A percentile compares a stretch with the other conserved stretches of the same genome.
phyloP scores from a whole-genome alignment of 345 rosid genomes.

The Ceriops zippeliana region DNA sequence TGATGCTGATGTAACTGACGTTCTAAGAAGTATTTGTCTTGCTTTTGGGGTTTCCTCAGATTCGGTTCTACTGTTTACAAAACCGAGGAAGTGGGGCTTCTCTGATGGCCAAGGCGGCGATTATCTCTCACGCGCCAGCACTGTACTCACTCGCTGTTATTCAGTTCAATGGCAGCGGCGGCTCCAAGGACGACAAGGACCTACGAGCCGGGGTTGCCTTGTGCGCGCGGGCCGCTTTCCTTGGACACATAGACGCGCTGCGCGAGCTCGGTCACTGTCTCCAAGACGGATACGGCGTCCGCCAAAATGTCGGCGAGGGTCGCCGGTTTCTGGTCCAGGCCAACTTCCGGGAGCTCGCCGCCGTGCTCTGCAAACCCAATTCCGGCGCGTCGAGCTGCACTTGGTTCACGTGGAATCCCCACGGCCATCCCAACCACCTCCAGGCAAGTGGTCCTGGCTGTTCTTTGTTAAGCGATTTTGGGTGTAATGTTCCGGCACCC shows the following conservation, averaged over 20 bases:
- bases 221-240: slow-evolving; percentile 87
- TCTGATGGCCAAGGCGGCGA: slow-evolving; percentile 93
- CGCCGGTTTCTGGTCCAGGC: slow-evolving; percentile 93
- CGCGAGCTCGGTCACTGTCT: slow-evolving; percentile 99
- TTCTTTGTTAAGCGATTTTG: slow-evolving; percentile 84
- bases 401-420: slow-evolving; percentile 55
- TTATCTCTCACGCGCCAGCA: slow-evolving; percentile 75
- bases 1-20: neutral
- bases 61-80: slow-evolving; percentile 84
- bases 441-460: slow-evolving; percentile 45
- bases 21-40: neutral
- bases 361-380: slow-evolving; percentile 46
- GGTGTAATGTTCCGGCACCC: slow-evolving; percentile 96
- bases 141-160: slow-evolving; percentile 82
- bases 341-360: slow-evolving; percentile 82
- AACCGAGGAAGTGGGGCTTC: slow-evolving; percentile 86
- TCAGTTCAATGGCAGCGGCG: slow-evolving; percentile 98
- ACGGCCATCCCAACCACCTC: slow-evolving; percentile 27
- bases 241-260: slow-evolving; percentile 84
- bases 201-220: slow-evolving; percentile 88
- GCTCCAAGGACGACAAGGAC: slow-evolving; percentile 86
- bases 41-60: slow-evolving; percentile 33
- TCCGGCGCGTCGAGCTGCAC: slow-evolving; percentile 29
- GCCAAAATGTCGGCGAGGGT: slow-evolving; percentile 74
- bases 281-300: slow-evolving; percentile 96